Evolutionary conservation across 371 early-diverging fungal genomes (phyloP).

Genomic region (Circinella minor): DNA sequence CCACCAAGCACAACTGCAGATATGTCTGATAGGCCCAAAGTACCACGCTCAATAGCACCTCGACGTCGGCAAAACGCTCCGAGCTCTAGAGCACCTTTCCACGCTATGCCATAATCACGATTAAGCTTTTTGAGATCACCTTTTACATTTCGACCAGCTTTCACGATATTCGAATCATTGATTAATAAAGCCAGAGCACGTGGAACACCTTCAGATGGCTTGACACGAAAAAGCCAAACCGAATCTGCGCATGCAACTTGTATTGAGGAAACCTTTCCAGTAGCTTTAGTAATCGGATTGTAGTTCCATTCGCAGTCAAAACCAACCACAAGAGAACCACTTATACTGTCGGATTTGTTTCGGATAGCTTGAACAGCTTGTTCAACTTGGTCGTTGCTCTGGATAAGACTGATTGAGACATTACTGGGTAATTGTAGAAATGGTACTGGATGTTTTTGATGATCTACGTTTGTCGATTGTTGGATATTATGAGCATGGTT

Average conservation of each 20-base stretch:
- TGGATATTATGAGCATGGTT: too few species aligned
- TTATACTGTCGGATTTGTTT: neutral
- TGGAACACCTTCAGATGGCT: neutral
- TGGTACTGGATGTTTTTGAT: too few species aligned
- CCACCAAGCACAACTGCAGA: neutral
- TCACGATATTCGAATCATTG: neutral
- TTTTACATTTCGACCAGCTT: neutral
- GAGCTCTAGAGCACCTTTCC: neutral
- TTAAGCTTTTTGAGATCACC: neutral
- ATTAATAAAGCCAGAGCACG: neutral
- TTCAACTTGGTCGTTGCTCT: neutral
- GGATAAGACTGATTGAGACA: neutral
- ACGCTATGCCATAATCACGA: neutral
- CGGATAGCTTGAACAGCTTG: neutral
- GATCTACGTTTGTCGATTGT: neutral
- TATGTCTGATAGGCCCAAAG: neutral
- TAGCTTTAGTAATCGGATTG: neutral
- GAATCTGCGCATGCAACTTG: neutral
- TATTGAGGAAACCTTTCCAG: neutral
- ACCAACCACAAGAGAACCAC: neutral
- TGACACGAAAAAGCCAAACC: neutral
- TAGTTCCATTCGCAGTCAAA: conserved; percentile 3
- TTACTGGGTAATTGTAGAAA: neutral
- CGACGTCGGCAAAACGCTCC: neutral
- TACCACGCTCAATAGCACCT: neutral